These are phyloP conservation scores for Oxalis stricta DNA, from an alignment of 441 rosid species.

Conservation along the genomic window DNA sequence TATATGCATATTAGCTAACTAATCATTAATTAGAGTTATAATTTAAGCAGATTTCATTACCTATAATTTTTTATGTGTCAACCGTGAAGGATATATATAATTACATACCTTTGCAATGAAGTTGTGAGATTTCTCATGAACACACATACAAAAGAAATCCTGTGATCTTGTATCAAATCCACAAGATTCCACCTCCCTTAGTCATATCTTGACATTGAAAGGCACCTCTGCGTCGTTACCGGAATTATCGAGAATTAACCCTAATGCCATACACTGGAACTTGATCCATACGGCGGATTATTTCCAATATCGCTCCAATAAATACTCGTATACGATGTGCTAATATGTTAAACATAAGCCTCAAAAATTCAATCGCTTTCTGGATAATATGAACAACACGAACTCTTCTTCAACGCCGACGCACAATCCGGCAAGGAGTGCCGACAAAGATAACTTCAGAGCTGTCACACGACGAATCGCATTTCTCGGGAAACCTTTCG, in stretches of 20 bases:
- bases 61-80: too few relatives aligned
- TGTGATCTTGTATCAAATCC: constrained; percentile 50
- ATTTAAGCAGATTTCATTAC: too few relatives aligned
- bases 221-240: constrained; percentile 61
- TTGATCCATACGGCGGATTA: constrained; percentile 40
- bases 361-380: constrained; percentile 62
- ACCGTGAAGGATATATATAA: too few relatives aligned
- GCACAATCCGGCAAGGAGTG: constrained; percentile 74
- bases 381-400: constrained; percentile 85
- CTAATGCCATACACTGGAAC: constrained; percentile 76
- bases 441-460: constrained; percentile 76
- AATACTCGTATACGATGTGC: constrained; percentile 67
- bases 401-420: constrained; percentile 28
- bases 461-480: constrained; percentile 83
- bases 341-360: constrained; percentile 74
- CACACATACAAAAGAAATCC: constrained; percentile 52
- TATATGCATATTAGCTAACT: too few relatives aligned
- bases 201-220: constrained; percentile 67
- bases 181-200: constrained; percentile 66
- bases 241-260: constrained; percentile 71
- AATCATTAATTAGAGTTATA: too few relatives aligned
- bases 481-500: constrained; percentile 73
- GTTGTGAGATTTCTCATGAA: constrained; percentile 51
- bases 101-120: constrained; percentile 53
- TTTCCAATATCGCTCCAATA: constrained; percentile 57